These are phyloP conservation scores for Corchorus olitorius DNA, from an alignment of 345 rosid genomes.

Conservation along the genomic window DNA sequence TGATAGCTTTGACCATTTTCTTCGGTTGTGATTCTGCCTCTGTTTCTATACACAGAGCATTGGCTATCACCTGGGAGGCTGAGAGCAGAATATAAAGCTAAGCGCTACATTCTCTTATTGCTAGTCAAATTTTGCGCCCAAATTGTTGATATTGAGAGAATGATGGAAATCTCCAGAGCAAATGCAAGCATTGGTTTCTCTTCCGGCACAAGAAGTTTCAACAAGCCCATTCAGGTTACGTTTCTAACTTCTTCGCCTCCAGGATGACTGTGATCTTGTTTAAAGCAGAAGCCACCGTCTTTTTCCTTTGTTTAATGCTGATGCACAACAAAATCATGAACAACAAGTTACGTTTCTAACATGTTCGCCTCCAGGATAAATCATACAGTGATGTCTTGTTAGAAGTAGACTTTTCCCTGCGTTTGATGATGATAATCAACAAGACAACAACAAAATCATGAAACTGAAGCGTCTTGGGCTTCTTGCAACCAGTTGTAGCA, in stretches of 20 bases:
- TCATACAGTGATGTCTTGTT: too few species aligned
- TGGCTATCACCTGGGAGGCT: background rate
- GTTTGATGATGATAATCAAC: background rate
- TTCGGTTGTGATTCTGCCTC: constrained; percentile 25
- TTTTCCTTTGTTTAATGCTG: too few species aligned
- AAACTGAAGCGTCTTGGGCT: too few species aligned
- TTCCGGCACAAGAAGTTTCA: background rate
- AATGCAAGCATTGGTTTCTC: too few species aligned
- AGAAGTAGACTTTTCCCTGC: background rate
- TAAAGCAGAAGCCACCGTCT: too few species aligned
- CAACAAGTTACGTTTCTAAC: background rate
- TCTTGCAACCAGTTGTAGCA: too few species aligned
- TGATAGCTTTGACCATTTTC: constrained; percentile 84
- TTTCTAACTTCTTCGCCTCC: too few species aligned
- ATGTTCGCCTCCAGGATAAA: background rate
- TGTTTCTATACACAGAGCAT: constrained; percentile 16
- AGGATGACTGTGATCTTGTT: too few species aligned
- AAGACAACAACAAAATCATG: background rate
- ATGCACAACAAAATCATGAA: too few species aligned
- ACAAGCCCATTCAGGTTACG: too few species aligned
- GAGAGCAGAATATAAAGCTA: background rate
- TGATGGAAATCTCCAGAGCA: background rate
- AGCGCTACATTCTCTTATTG: background rate
- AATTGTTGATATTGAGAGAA: background rate
- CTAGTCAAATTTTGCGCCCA: background rate